Conservation (phyloP, 768 basidiomycete species). For the Agaricus subrufescens region DNA sequence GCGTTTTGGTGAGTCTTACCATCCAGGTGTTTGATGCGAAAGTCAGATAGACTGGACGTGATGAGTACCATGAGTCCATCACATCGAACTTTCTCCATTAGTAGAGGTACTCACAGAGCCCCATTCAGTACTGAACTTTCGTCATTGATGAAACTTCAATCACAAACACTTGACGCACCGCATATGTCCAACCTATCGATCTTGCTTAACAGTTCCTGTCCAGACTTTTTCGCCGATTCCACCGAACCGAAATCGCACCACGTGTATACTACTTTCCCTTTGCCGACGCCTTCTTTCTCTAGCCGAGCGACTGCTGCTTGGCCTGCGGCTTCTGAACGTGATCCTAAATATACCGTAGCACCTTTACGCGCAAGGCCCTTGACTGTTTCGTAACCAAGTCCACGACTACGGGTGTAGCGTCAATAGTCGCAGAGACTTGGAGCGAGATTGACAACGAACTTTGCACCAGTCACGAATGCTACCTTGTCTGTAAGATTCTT, state of each 20-base stretch:
- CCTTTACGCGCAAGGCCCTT: slow-evolving; percentile 43
- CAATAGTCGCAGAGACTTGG: background rate
- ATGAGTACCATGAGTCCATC: background rate
- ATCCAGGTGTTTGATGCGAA: slow-evolving; percentile 1
- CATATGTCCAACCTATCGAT: slow-evolving; percentile 47
- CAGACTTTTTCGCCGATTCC: slow-evolving; percentile 32
- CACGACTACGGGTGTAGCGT: slow-evolving; percentile 13
- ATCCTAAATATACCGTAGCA: slow-evolving; percentile 51
- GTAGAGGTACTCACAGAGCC: background rate
- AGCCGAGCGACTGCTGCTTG: slow-evolving; percentile 39
- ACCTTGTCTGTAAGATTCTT: slow-evolving; percentile 43
- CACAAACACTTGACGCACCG: slow-evolving; percentile 23
- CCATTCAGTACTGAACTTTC: background rate
- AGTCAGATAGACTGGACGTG: background rate
- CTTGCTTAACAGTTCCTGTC: slow-evolving; percentile 34
- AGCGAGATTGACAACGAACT: slow-evolving; percentile 26
- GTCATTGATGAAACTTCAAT: background rate
- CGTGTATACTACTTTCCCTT: slow-evolving; percentile 39
- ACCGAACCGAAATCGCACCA: slow-evolving; percentile 43
- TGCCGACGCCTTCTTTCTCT: slow-evolving; percentile 32
- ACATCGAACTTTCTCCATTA: background rate
- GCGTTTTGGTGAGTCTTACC: background rate
- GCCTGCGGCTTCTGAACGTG: slow-evolving; percentile 38
- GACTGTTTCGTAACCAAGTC: slow-evolving; percentile 41
- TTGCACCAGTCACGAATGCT: slow-evolving; percentile 49